A percentile compares a stretch with the other conserved stretches of the same genome.
These are phyloP conservation scores for Fistulina hepatica DNA, from an alignment of 1,284 basidiomycete species.

Conservation along the genomic window DNA sequence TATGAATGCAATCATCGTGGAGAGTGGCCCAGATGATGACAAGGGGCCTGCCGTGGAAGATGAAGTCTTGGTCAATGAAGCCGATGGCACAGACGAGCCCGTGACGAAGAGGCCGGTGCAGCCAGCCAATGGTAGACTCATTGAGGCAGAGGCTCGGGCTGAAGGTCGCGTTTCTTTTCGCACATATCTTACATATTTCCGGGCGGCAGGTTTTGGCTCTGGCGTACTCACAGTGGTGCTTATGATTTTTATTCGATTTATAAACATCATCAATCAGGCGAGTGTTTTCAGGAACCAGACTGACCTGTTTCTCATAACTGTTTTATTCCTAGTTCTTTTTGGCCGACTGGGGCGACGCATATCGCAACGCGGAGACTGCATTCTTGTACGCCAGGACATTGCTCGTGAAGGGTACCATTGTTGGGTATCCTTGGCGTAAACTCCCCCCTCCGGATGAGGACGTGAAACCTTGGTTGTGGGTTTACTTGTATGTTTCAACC, in stretches of 20 bases:
- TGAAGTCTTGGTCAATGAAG: conserved; percentile 27
- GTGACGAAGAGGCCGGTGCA: conserved; percentile 11
- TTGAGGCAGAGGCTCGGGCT: conserved; percentile 52
- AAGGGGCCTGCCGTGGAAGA: too few species aligned
- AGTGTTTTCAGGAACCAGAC: conserved; percentile 6
- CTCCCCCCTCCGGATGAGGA: conserved; percentile 47
- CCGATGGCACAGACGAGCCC: conserved; percentile 21
- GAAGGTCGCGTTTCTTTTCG: conserved; percentile 50
- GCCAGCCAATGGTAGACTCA: conserved; percentile 36
- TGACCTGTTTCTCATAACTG: background rate
- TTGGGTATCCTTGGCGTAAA: conserved; percentile 30
- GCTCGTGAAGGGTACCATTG: too few species aligned
- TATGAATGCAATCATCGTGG: conserved; percentile 24
- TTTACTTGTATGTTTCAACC: conserved; percentile 52
- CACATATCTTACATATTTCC: conserved; percentile 53
- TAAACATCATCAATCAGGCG: conserved; percentile 51
- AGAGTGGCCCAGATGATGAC: too few species aligned
- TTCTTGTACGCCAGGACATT: conserved; percentile 20
- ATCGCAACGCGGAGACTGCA: conserved; percentile 27
- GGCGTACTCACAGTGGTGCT: conserved; percentile 45
- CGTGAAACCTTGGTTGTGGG: conserved; percentile 54
- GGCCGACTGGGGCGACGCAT: conserved; percentile 57
- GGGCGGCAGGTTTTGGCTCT: conserved; percentile 44
- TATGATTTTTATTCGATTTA: conserved; percentile 43
- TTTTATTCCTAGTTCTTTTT: conserved; percentile 39